A percentile compares a stretch with the other conserved stretches of the same genome.
Evolutionary conservation across 148 eudicot genomes (phyloP).

Genomic region (Beta vulgaris): DNA sequence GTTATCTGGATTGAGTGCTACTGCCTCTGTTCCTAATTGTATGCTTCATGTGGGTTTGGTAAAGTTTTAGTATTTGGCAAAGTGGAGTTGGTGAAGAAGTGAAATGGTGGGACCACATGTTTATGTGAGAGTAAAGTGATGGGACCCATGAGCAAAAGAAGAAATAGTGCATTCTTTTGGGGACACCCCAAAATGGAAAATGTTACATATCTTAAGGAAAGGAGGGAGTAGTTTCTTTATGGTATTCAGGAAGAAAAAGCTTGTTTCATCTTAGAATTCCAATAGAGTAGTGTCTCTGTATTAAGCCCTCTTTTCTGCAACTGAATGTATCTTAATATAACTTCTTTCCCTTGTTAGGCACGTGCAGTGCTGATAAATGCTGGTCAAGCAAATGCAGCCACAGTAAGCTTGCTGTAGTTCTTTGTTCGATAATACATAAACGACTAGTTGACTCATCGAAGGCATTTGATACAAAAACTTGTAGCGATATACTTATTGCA

Average conservation of each 20-base stretch:
- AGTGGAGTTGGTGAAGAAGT: no score
- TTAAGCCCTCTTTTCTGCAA: neutral
- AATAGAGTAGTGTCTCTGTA: neutral
- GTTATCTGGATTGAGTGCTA: neutral
- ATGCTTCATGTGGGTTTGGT: no score
- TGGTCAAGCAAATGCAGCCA: constrained; percentile 99
- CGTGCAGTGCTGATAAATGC: constrained; percentile 98
- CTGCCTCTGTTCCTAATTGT: no score
- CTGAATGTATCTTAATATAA: neutral
- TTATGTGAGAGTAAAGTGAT: no score
- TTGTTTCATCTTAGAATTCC: neutral
- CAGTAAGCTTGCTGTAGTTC: constrained; percentile 42
- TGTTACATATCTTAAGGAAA: no score
- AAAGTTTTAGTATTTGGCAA: no score
- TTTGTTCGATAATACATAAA: no score
- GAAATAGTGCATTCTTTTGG: no score
- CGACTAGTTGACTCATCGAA: no score
- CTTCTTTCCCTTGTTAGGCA: constrained; percentile 44
- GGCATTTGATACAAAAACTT: neutral
- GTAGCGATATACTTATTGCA: constrained; percentile 23
- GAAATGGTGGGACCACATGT: no score
- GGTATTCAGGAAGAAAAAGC: neutral
- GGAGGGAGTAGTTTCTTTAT: neutral
- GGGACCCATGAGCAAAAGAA: no score
- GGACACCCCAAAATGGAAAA: no score